Conservation (phyloP, 129 eudicot genomes). For the Rutidosis leptorrhynchoides region DNA sequence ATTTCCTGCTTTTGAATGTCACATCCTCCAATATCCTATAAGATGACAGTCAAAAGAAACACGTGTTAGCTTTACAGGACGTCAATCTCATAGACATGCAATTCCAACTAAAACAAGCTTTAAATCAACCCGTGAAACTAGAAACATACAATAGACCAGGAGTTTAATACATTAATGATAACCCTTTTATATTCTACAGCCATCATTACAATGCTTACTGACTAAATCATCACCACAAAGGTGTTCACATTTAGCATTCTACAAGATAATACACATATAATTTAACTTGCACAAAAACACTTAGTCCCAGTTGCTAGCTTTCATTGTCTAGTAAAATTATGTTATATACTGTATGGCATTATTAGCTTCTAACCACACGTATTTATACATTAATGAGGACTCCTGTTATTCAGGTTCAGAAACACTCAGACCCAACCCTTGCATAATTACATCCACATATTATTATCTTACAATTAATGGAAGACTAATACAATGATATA, state of each 20-base stretch:
- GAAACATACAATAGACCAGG: constrained; percentile 13
- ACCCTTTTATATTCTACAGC: too few species aligned
- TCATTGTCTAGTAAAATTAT: neutral
- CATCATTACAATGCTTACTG: too few species aligned
- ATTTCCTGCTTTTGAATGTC: constrained; percentile 57
- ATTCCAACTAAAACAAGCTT: neutral
- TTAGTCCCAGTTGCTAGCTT: neutral
- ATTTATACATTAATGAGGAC: neutral
- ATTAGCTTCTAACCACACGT: too few species aligned
- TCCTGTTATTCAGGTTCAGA: neutral
- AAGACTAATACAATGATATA: neutral
- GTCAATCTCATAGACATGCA: neutral
- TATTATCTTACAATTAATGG: too few species aligned
- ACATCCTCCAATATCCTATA: constrained; percentile 56
- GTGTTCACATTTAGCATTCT: neutral
- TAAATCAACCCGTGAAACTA: constrained; percentile 6
- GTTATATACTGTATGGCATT: neutral
- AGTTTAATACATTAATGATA: too few species aligned
- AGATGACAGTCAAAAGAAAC: neutral
- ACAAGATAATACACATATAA: neutral
- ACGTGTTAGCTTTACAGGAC: constrained; percentile 3
- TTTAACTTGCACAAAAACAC: neutral
- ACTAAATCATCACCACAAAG: neutral
- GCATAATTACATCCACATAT: neutral
- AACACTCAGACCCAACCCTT: neutral